phyloP scores from a whole-genome alignment of 2,329 filamentous ascomycete genomes.

The Didymosphaeria variabile region DNA sequence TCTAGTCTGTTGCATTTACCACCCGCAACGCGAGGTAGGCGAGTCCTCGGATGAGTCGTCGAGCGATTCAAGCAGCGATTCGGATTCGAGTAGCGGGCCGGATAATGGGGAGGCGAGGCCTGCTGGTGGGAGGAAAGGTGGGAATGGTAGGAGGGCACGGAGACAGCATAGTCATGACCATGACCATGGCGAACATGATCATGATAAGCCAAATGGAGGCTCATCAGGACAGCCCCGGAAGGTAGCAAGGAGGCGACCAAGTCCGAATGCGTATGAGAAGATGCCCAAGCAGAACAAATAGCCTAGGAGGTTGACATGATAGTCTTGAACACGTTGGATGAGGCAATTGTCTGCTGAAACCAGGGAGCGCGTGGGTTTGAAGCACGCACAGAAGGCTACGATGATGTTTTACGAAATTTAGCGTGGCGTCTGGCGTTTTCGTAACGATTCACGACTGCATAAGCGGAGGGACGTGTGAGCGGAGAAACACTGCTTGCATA shows the following conservation, averaged over 20 bases:
- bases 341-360: neutral
- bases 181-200: slow-evolving; percentile 44
- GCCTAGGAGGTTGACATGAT: neutral
- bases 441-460: slow-evolving; percentile 9
- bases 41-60: slow-evolving; percentile 80
- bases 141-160: slow-evolving; percentile 28
- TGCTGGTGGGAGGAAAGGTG: slow-evolving; percentile 37
- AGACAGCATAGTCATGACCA: slow-evolving; percentile 39
- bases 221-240: slow-evolving; percentile 45
- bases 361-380: neutral
- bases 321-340: neutral
- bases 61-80: slow-evolving; percentile 62
- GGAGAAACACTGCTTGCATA: neutral
- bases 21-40: slow-evolving; percentile 73
- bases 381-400: neutral
- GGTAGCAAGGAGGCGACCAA: slow-evolving; percentile 63
- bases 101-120: slow-evolving; percentile 60
- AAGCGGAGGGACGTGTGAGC: neutral
- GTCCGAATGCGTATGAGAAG: slow-evolving; percentile 85
- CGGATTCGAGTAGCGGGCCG: slow-evolving; percentile 63
- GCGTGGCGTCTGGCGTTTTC: slow-evolving; percentile 22
- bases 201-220: slow-evolving; percentile 43
- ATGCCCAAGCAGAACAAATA: slow-evolving; percentile 64
- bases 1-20: slow-evolving; percentile 98
- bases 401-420: slow-evolving; percentile 6